phyloP scores from a whole-genome alignment of 2,329 filamentous ascomycete genomes.

The Fusarium fracticaudum region DNA sequence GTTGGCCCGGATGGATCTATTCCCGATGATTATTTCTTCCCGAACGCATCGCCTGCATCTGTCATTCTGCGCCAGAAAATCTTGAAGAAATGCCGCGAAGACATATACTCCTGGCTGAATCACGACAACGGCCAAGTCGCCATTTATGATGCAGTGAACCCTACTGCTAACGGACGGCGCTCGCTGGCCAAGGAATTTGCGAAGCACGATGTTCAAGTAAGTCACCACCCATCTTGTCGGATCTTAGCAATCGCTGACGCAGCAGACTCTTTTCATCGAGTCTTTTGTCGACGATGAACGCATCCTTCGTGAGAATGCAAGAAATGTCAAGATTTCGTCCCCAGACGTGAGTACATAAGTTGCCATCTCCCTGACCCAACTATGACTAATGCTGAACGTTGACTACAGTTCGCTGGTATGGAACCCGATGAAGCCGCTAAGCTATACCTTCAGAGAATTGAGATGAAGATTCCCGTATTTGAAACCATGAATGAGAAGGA shows the following conservation, averaged over 20 bases:
- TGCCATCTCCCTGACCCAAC: neutral
- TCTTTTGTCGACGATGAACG: conserved; percentile 92
- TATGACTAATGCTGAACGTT: conserved; percentile 7
- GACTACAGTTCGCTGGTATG: conserved; percentile 83
- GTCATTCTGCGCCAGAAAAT: conserved; percentile 98
- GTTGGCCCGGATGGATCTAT: conserved; percentile 85
- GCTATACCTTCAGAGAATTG: conserved; percentile 89
- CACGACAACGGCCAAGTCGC: conserved; percentile 98
- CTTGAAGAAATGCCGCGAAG: conserved; percentile 94
- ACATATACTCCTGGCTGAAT: conserved; percentile 96
- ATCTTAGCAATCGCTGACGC: neutral
- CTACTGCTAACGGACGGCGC: conserved; percentile 81
- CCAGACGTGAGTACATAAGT: conserved; percentile 74
- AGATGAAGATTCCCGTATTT: conserved; percentile 92
- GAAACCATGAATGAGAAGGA: conserved; percentile 96
- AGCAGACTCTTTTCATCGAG: conserved; percentile 92
- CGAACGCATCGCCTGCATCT: conserved; percentile 90
- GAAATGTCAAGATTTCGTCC: conserved; percentile 96
- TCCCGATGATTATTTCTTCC: conserved; percentile 97
- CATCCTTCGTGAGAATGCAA: conserved; percentile 95
- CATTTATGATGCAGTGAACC: conserved; percentile 98
- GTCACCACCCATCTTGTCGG: neutral
- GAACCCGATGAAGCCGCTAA: conserved; percentile 90
- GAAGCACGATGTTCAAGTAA: conserved; percentile 93
- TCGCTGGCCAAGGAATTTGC: conserved; percentile 94